Evolutionary conservation across 176 grass and related monocot species (phyloP), one percentile per base, ranked within the genome.

Genomic region (Carex pumila): DNA sequence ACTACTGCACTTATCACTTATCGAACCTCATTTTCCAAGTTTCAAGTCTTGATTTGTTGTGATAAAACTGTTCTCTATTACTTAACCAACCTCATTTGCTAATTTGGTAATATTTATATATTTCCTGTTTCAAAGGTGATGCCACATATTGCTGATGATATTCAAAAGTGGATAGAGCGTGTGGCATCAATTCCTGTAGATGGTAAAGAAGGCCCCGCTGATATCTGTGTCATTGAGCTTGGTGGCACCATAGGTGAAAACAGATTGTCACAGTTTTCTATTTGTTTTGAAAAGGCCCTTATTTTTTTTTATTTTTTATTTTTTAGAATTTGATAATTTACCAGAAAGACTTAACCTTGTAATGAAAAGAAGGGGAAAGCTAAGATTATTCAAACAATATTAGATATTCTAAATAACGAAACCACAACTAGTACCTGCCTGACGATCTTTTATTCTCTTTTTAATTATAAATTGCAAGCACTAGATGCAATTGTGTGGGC

Each of bases 201-300:
- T 41, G n/a, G n/a, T n/a, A n/a, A n/a, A n/a, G n/a, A n/a, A n/a
- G n/a, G n/a, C n/a, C n/a, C n/a, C n/a, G n/a, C 96, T 90, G 96
- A 99, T 94, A 90, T 99, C 83, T 99, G 96, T 84, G 81, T 99
- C 50, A 94, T 99, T 84, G 96, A 99, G 70, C 88, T 99, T 31
- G 96, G 96, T 43, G 96, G 96, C 22, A 95, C 93, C 65, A 89
- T 99, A 92, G 96, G 96, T 99, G 85, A 94, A 86, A 68, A 81
- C 25, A 86, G 79, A 39, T 15, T 76, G 49, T 52, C 72, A 76
- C 31, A 7, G 12, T 30, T 55, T 55, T 30, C 22, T 76, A 54
- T 32, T 53, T 75, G n/a, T n/a, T n/a, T n/a, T n/a, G n/a, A n/a
- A n/a, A n/a, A n/a, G n/a, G n/a, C n/a, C n/a, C n/a, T n/a, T n/a